A percentile compares a stretch with the other conserved stretches of the same genome.
phyloP scores from a whole-genome alignment of 352 stramenopile genomes.

The Saprolegnia parasitica region DNA sequence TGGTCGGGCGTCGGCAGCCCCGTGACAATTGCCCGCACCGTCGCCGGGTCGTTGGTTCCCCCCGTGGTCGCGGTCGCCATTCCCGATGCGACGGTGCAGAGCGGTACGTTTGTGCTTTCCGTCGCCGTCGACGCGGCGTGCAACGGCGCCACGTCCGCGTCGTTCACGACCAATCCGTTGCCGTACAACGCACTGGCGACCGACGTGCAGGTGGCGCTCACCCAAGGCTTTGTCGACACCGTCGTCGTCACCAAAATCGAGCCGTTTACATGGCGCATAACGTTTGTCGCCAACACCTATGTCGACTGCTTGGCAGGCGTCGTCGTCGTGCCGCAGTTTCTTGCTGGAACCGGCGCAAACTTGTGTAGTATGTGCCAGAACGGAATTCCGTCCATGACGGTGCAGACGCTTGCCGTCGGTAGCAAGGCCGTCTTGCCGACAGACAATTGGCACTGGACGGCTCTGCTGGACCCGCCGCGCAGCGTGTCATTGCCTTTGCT shows the following conservation, averaged over 20 bases:
- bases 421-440: not conserved
- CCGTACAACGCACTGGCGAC: not conserved
- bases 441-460: not conserved
- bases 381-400: not conserved
- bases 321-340: not conserved
- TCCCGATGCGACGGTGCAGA: not conserved
- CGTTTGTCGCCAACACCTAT: not conserved
- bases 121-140: not conserved
- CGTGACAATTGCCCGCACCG: not conserved
- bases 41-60: not conserved
- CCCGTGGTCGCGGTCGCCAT: not conserved
- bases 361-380: not conserved
- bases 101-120: not conserved
- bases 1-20: not conserved
- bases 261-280: not conserved
- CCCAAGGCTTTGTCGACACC: not conserved
- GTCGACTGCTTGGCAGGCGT: not conserved
- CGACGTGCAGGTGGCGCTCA: not conserved
- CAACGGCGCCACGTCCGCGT: too few species aligned
- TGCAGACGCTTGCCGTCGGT: not conserved
- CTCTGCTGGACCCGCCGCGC: not conserved
- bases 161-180: not conserved
- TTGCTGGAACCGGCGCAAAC: not conserved
- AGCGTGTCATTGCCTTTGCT: too few species aligned
- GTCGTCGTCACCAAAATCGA: not conserved